Base-by-base conservation (phyloP, 2,329 filamentous ascomycete genomes). In the Cladorrhinum sp. region DNA sequence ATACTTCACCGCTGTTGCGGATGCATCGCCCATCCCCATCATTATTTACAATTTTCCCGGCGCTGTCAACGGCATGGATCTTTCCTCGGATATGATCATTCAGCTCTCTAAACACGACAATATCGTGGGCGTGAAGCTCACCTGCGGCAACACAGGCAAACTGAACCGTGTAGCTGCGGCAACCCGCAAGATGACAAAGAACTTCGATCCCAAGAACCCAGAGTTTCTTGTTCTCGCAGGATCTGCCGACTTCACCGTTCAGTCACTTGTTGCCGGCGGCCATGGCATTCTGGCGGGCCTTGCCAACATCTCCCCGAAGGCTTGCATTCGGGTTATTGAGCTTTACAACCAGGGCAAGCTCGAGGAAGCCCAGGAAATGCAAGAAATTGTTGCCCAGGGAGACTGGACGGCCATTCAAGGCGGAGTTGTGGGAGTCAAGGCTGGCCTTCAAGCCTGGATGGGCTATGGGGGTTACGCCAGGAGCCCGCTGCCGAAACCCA, bases 401-500 rank as follows among this genome's bases (percentile, higher is more conserved):
- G 89, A 92, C 75, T 91, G 88, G 88, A 84, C 82, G 2, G 86
- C 86, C 27, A 91, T 90, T 62, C 82, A 88, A 68, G 85, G 86
- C 59, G 89, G 88, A 51, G 86, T 92, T 58, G 83, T 90, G 25
- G 87, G 87, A 50, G 87, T 88, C 67, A 92, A 91, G 77, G 82
- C 84, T 58, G 87, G 83, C 4, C 74, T 92, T 65, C 78, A 87
- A 71, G 76, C 80, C n/a, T 87, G 85, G 76, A 82, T 82, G 71
- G 87, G 86, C 25, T 92, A 91, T 69, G 88, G 89, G 60, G 80
- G 79, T 25, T 76, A 73, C 60, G 77, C 73, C 27, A 75, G 79
- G 54, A 77, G 75, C 62, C 81, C 82, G 25, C 74, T 84, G 55
- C 81, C 81, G 36, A 77, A 76, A 65, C 82, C 82, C 50, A 79